phyloP scores from a whole-genome alignment of 1,139 yeast genomes.

The Geotrichum macrosporum region DNA sequence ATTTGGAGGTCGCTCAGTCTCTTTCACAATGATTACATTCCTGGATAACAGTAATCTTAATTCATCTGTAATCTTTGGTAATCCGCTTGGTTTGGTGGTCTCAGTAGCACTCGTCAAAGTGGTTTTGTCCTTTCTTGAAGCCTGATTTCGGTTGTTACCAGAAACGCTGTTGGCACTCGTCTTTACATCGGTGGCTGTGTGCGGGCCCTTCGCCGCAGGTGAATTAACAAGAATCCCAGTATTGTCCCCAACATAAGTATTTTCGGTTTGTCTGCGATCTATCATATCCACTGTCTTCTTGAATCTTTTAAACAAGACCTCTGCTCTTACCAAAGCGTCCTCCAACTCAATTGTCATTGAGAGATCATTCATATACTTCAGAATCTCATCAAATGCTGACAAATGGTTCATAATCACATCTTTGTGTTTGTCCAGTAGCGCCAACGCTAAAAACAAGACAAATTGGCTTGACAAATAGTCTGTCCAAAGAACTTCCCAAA shows the following conservation, averaged over 20 bases:
- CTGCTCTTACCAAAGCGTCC: constrained; percentile 74
- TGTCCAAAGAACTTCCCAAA: constrained; percentile 94
- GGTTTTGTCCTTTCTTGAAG: no score
- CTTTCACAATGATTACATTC: constrained; percentile 61
- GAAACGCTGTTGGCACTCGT: no score
- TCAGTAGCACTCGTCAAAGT: constrained; percentile 24
- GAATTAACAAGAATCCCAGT: no score
- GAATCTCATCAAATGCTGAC: constrained; percentile 78
- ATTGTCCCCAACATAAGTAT: no score
- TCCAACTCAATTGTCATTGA: constrained; percentile 69
- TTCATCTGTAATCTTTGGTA: constrained; percentile 47
- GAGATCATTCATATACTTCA: constrained; percentile 88
- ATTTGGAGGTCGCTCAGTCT: constrained; percentile 42
- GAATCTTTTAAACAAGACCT: constrained; percentile 73
- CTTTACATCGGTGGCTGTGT: no score
- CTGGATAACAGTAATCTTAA: constrained; percentile 57
- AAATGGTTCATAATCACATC: constrained; percentile 71
- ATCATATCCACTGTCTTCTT: constrained; percentile 72
- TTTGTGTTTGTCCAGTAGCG: constrained; percentile 82
- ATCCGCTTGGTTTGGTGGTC: constrained; percentile 21
- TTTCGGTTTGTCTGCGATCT: constrained; percentile 49
- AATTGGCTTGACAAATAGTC: constrained; percentile 81
- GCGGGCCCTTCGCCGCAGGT: no score
- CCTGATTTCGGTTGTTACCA: no score
- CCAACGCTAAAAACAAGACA: constrained; percentile 80